Conservation (phyloP, 1,139 yeast species). For the Blastobotrys apis region DNA sequence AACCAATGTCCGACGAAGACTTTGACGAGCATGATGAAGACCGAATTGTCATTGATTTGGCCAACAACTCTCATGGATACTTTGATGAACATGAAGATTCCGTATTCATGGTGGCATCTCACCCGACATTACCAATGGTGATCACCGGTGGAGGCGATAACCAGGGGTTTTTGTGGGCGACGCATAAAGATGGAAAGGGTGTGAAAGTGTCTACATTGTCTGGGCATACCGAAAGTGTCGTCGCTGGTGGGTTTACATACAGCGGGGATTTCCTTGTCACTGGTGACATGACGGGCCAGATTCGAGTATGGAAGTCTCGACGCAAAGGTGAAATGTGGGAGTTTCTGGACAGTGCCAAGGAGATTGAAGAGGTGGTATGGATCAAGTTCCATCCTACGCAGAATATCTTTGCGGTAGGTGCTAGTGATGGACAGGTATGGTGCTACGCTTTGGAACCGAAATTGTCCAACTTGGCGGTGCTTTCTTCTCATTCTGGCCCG, state of each 20-base stretch:
- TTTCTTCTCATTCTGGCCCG: conserved; percentile 72
- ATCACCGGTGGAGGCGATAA: conserved; percentile 92
- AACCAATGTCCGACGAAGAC: conserved; percentile 22
- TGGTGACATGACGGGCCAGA: conserved; percentile 91
- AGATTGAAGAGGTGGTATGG: conserved; percentile 84
- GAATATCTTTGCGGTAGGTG: conserved; percentile 80
- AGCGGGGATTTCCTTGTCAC: conserved; percentile 80
- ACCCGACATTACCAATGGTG: conserved; percentile 77
- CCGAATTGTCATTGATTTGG: conserved; percentile 66
- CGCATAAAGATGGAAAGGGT: conserved; percentile 74
- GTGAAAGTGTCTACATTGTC: conserved; percentile 66
- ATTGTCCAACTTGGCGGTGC: conserved; percentile 66
- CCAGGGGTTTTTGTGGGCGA: conserved; percentile 85
- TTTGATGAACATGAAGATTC: conserved; percentile 89
- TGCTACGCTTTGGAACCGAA: conserved; percentile 68
- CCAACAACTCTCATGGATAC: conserved; percentile 83
- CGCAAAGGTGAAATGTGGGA: conserved; percentile 83
- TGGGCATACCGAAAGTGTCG: conserved; percentile 85
- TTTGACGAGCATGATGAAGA: conserved; percentile 50
- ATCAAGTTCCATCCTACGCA: conserved; percentile 72
- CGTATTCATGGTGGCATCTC: conserved; percentile 69
- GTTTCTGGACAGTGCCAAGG: conserved; percentile 65
- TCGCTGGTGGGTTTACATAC: conserved; percentile 74
- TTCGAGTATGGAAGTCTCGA: conserved; percentile 65
- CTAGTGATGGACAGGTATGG: conserved; percentile 92